A percentile compares a stretch with the other conserved stretches of the same genome.
Evolutionary conservation across 371 early-diverging fungal genomes (phyloP).

Genomic region (Zychaea mexicana): DNA sequence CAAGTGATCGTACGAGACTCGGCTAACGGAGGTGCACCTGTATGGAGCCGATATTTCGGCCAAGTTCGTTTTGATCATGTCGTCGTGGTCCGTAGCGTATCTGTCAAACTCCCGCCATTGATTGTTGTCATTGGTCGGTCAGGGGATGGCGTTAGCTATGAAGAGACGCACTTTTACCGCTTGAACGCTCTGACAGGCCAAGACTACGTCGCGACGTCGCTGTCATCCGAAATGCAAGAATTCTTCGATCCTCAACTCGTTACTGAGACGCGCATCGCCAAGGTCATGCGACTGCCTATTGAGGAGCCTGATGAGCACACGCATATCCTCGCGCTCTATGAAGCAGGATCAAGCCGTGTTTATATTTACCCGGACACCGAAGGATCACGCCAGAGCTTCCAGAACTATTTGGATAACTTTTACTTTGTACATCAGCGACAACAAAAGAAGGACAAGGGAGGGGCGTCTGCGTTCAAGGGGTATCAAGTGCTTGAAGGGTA

Average conservation of each 20-base stretch:
- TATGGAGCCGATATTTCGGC: constrained; percentile 70
- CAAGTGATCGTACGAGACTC: constrained; percentile 86
- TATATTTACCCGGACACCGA: constrained; percentile 63
- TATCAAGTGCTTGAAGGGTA: constrained; percentile 56
- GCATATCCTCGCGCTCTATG: constrained; percentile 62
- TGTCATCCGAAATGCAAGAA: constrained; percentile 29
- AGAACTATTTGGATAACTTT: constrained; percentile 46
- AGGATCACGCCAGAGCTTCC: constrained; percentile 53
- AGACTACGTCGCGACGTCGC: constrained; percentile 37
- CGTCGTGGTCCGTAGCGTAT: constrained; percentile 61
- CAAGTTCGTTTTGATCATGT: constrained; percentile 53
- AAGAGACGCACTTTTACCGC: constrained; percentile 53
- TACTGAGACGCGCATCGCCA: constrained; percentile 50
- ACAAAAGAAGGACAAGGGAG: too few species aligned
- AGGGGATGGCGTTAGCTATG: constrained; percentile 41
- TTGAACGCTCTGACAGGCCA: constrained; percentile 78
- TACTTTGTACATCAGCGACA: constrained; percentile 57
- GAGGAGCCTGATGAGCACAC: constrained; percentile 73
- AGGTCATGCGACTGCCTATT: constrained; percentile 63
- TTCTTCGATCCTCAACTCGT: constrained; percentile 56
- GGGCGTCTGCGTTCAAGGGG: constrained; percentile 43
- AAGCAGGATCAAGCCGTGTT: constrained; percentile 60
- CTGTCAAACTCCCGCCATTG: constrained; percentile 77
- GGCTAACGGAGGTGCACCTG: constrained; percentile 64
- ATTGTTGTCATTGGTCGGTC: constrained; percentile 63